Percentiles rank a stretch among this genome's conserved stretches.
Evolutionary conservation across 2,329 filamentous ascomycete genomes (phyloP).

Genomic region (Aspergillus tanneri): DNA sequence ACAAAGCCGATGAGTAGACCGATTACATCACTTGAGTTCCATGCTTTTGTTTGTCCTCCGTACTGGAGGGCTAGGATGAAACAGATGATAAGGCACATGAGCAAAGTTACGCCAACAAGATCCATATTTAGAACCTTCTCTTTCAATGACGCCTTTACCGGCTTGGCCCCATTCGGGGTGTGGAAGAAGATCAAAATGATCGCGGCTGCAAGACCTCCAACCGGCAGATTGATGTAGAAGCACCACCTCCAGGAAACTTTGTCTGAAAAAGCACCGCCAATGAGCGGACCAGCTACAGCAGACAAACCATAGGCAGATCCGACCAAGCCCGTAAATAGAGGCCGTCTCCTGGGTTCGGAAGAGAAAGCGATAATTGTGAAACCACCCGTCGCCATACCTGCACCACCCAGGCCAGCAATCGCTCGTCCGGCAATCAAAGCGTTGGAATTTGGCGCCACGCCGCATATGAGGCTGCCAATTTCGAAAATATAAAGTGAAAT

Average conservation of each 20-base stretch:
- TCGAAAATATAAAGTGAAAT: not conserved
- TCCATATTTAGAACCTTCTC: conserved; percentile 30
- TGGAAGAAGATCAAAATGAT: conserved; percentile 30
- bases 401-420: conserved; percentile 33
- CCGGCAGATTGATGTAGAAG: conserved; percentile 34
- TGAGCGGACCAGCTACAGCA: conserved; percentile 37
- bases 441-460: conserved; percentile 19
- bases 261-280: conserved; percentile 47
- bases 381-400: conserved; percentile 40
- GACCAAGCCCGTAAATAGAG: conserved; percentile 27
- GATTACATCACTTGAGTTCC: conserved; percentile 44
- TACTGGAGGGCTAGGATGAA: conserved; percentile 51
- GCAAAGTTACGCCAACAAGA: conserved; percentile 40
- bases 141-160: conserved; percentile 24
- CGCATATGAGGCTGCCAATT: not conserved
- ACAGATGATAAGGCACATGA: conserved; percentile 42
- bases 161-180: conserved; percentile 12
- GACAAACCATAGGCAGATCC: conserved; percentile 22
- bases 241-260: conserved; percentile 44
- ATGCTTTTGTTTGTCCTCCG: conserved; percentile 40
- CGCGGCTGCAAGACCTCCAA: conserved; percentile 20
- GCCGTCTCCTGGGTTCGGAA: conserved; percentile 34
- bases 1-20: conserved; percentile 48
- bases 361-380: conserved; percentile 41
- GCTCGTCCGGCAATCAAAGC: conserved; percentile 37